Conservation (phyloP, 805 yeast genomes). For the Barnettozyma californica region DNA sequence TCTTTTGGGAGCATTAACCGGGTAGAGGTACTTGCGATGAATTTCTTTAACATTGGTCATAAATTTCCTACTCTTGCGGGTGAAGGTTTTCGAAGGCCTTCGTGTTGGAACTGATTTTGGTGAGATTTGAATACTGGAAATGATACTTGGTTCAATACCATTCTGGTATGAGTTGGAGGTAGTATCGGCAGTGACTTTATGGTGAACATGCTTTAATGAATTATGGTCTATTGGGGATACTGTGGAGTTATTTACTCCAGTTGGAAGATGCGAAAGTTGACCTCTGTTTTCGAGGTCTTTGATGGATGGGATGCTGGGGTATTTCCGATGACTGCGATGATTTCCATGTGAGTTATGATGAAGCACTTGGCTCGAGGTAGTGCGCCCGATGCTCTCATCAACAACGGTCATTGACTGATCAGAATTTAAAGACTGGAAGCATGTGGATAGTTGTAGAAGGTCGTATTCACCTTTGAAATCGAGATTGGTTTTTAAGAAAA, state of each 20-base stretch:
- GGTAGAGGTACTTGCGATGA: slow-evolving; percentile 18
- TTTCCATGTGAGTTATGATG: not conserved
- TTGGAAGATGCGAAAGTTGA: not conserved
- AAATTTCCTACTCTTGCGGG: slow-evolving; percentile 15
- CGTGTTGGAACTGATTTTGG: slow-evolving; percentile 6
- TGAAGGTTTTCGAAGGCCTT: slow-evolving; percentile 11
- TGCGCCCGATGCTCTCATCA: not conserved
- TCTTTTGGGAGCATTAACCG: slow-evolving; percentile 23
- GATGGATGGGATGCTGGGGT: slow-evolving; percentile 9
- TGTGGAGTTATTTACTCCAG: not conserved
- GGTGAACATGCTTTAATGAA: slow-evolving; percentile 1
- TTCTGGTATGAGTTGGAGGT: not conserved
- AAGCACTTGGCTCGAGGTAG: slow-evolving; percentile 1
- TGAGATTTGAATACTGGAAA: slow-evolving; percentile 10
- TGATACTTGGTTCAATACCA: slow-evolving; percentile 20
- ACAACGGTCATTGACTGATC: slow-evolving; percentile 1
- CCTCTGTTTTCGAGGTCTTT: slow-evolving; percentile 11
- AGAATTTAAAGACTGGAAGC: not conserved
- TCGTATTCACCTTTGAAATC: not conserved
- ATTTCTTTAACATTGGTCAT: slow-evolving; percentile 21
- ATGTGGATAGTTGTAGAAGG: not conserved
- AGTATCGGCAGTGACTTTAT: not conserved
- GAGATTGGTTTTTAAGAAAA: not conserved
- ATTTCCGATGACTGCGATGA: slow-evolving; percentile 1
- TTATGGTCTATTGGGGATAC: not conserved